phyloP scores from a whole-genome alignment of 1,284 basidiomycete genomes.

The Ustilago nuda region DNA sequence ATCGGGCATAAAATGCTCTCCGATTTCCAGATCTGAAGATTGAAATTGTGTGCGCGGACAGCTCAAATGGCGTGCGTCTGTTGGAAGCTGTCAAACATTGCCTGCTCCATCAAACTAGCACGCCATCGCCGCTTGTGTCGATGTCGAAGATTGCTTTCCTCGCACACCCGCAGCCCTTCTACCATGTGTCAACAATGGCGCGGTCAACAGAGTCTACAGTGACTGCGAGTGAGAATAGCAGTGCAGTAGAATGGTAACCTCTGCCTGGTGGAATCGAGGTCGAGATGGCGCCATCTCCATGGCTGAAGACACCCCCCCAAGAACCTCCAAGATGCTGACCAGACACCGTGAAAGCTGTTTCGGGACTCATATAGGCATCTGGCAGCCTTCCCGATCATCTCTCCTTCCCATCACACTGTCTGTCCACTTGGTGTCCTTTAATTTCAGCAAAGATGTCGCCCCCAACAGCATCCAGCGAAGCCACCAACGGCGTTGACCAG shows the following conservation, averaged over 20 bases:
- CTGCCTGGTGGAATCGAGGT: background rate
- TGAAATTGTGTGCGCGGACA: constrained; percentile 16
- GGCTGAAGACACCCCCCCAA: background rate
- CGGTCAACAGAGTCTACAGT: background rate
- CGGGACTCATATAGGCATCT: background rate
- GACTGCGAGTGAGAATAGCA: background rate
- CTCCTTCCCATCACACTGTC: background rate
- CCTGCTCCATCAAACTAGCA: constrained; percentile 8
- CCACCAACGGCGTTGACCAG: constrained; percentile 8
- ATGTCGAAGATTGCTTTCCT: constrained; percentile 2
- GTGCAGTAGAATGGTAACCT: background rate
- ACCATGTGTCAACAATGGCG: background rate
- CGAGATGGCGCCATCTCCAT: constrained; percentile 10
- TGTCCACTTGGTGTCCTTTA: background rate
- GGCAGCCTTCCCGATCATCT: background rate
- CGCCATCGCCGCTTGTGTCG: constrained; percentile 19
- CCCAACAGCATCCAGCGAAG: constrained; percentile 22
- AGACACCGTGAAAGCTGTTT: background rate
- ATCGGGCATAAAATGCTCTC: background rate
- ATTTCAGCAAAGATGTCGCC: constrained; percentile 15
- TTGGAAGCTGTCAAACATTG: constrained; percentile 24
- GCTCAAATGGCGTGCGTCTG: constrained; percentile 19
- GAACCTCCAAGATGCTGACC: background rate
- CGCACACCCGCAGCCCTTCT: background rate
- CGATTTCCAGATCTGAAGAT: background rate